Base-by-base conservation (phyloP, 495 filamentous ascomycete species). In the Friedmanniomyces simplex region DNA sequence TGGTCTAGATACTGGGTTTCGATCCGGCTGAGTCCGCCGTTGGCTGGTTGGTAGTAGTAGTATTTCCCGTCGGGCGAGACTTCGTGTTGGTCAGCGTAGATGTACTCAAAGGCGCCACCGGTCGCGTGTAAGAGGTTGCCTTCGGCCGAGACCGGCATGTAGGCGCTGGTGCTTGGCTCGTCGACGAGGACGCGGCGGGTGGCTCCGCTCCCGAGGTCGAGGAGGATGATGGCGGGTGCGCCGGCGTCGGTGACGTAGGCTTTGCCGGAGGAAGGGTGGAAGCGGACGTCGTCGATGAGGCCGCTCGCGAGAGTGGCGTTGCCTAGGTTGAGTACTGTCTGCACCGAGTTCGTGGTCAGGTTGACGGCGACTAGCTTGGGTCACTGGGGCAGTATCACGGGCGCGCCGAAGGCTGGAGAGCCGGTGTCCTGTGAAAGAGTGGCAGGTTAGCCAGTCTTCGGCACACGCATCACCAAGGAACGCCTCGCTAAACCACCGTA, bases 361-460 rank as follows among this genome's bases (percentile, higher is more conserved):
- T 70, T 65, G n/a, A 68, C 58, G 2, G 42, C 48, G 1, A 70
- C 65, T 16, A 70, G 54, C 46, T 68, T 70, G 4, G 66, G 62
- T 48, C 62, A 58, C 20, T 58, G 4, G 2, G 58, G 62, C 5
- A 64, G 28, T 1, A 61, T 39, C 16, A 64, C 60, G 0, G 68
- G 63, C n/a, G 50, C 58, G 16, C 62, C 63, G 21, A 67, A 45
- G 12, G 48, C 47, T 10, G 60, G 34, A 14, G 64, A 59, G 30
- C 68, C 66, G 20, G 58, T n/a, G n/a, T n/a, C n/a, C n/a, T n/a
- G n/a, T n/a, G n/a, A n/a, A n/a, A n/a, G n/a, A n/a, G n/a, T n/a
- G n/a, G n/a, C n/a, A n/a, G n/a, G n/a, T n/a, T n/a, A n/a, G n/a
- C n/a, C n/a, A n/a, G n/a, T n/a, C n/a, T n/a, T n/a, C n/a, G n/a